Evolutionary conservation across 306 rosid species (phyloP).

Genomic region (Inga leiocalycina): DNA sequence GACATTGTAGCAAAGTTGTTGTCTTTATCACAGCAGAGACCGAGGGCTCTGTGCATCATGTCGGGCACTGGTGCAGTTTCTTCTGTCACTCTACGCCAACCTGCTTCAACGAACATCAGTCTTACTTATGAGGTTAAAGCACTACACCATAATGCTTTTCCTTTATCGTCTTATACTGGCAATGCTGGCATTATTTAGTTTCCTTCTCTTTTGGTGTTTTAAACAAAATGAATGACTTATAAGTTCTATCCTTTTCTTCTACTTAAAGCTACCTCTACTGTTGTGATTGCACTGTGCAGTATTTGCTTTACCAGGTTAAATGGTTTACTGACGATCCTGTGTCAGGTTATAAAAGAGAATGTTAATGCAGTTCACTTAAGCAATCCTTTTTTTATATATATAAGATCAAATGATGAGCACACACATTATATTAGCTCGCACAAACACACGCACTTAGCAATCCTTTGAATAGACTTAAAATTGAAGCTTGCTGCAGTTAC

Average conservation of each 20-base stretch:
- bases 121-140: constrained; percentile 73
- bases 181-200: not conserved
- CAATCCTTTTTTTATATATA: not conserved
- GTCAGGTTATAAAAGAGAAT: not conserved
- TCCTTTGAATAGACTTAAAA: not conserved
- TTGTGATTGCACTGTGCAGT: not conserved
- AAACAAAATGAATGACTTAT: not conserved
- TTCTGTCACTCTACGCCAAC: constrained; percentile 80
- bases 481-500: not conserved
- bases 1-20: constrained; percentile 85
- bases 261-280: not conserved
- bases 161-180: not conserved
- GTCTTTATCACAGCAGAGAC: constrained; percentile 87
- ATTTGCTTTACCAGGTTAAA: not conserved
- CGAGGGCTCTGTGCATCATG: constrained; percentile 90
- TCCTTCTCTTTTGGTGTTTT: not conserved
- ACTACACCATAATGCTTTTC: not conserved
- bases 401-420: no score
- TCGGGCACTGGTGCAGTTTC: constrained; percentile 87
- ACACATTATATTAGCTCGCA: no score
- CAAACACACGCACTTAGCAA: not conserved
- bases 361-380: not conserved
- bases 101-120: constrained; percentile 80
- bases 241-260: not conserved
- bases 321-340: not conserved